Evolutionary conservation across 148 eudicot species (phyloP), one percentile per base, ranked within the genome.

Genomic region (Chenopodium album): DNA sequence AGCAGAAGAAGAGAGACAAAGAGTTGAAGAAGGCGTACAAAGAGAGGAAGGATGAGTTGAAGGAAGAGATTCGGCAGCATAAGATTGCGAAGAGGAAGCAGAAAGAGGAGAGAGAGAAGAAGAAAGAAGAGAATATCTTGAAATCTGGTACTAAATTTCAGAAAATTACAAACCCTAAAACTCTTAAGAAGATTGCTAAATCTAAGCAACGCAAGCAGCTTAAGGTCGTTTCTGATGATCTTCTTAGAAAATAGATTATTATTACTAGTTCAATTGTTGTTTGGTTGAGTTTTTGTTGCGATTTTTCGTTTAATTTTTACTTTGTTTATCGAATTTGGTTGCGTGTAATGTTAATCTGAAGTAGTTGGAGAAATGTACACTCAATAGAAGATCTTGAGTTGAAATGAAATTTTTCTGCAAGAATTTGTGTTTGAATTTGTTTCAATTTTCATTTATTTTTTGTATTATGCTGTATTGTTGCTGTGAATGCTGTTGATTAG

Each of bases 81-180:
- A 85, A 79, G 74, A 54, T 60, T 31, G 85, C 82, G 82, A 85
- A 82, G 79, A 78, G 87, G 82, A 82, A 79, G 76, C 7, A 10
- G 29, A 85, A 70, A n/a, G 85, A 82, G 34, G 87, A 85, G 79
- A 82, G 80, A 50, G 87, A 85, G n/a, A 82, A 85, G 87, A 82
- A 85, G 80, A 85, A 85, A 77, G 60, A 82, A 59, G 87, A 85
- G 85, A 85, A 85, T 82, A 63, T 92, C 10, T 59, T 96, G 8
- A 89, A 83, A 75, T 81, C 92, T 26, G 99, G 99, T 28, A 91
- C 94, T 4, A 94, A 91, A 89, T 80, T 96, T 16, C 99, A 96
- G 93, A 88, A 82, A 87, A 90, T 96, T 70, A 85, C 95, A 0
- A 96, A 96, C 56, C 99, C 98, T 7, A 94, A 92, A 50, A 94